Percentiles rank a stretch among this genome's conserved stretches.
Evolutionary conservation across 768 basidiomycete species (phyloP).

Genomic region (Kondoa subrosea): DNA sequence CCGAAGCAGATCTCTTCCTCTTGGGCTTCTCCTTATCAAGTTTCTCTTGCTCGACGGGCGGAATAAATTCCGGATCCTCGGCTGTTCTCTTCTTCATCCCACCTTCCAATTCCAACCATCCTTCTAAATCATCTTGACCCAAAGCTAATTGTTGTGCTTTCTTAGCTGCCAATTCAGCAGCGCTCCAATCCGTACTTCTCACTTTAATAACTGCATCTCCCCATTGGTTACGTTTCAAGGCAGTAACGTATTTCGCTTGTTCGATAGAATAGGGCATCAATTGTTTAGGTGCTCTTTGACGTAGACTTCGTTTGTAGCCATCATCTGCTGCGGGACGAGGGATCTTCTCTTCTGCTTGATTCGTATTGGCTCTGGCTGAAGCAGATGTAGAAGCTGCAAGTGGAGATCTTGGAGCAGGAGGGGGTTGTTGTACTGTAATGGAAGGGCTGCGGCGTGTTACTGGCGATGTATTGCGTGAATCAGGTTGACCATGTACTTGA

Average conservation of each 20-base stretch:
- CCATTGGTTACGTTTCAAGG: conserved; percentile 21
- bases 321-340: no score
- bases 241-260: conserved; percentile 15
- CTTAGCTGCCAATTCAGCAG: conserved; percentile 11
- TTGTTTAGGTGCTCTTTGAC: conserved; percentile 11
- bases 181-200: conserved; percentile 7
- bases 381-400: no score
- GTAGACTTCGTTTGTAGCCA: neutral
- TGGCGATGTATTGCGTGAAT: no score
- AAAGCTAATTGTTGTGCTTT: conserved; percentile 7
- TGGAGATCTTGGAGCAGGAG: no score
- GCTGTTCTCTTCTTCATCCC: conserved; percentile 4
- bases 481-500: neutral
- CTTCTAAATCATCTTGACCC: conserved; percentile 17
- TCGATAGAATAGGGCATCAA: conserved; percentile 24
- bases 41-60: neutral
- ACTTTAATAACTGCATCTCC: conserved; percentile 22
- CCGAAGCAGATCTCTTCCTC: neutral
- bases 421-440: no score
- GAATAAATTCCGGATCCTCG: neutral
- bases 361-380: no score
- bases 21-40: conserved; percentile 7
- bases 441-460: no score
- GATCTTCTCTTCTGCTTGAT: no score
- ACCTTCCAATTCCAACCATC: conserved; percentile 22